Base-by-base conservation (phyloP, 805 yeast species). In the Cyberlindnera saturnus region DNA sequence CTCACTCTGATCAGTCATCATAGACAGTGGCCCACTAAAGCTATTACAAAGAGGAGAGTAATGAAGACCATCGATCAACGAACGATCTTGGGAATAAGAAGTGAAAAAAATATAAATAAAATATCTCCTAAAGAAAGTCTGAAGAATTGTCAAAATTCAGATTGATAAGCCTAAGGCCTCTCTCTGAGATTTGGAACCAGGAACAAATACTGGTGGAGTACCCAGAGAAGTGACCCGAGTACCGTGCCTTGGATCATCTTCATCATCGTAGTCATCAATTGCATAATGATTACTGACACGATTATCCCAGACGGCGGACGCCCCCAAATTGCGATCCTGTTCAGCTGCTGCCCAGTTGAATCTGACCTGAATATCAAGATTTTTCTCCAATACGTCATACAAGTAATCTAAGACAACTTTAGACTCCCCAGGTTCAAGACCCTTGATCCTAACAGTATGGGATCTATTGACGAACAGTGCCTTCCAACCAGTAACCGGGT, bases 401-500 rank as follows among this genome's bases (percentile, higher is more conserved):
- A 77, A 62, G 50, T 73, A 73, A 31, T 67, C 61, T 51, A 74
- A 64, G 41, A 77, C 65, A 6, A 69, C 43, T 23, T 66, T 67
- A 10, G 73, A 66, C 60, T 77, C 82, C 38, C 59, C 71, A 19
- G 71, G 70, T 40, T 70, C 69, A 35, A 76, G 64, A 1, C 77
- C 82, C 15, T 72, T 66, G 44, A 76, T 77, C 46, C 75, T 64
- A 26, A 55, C 61, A 13, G 78, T 74, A 68, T 67, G 67, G 9
- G 64, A 56, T 42, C 77, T 66, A 61, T 75, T 75, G 36, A 75
- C 77, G 46, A 64, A 77, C 49, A 77, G 59, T 2, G 77, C 62
- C 60, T 78, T 79, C 81, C 79, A 73, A 23, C 81, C 81, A 35
- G 83, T 79, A 14, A 70, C 79, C 7, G 84, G 83, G 50, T 79